Evolutionary conservation across 257 asterid genomes (phyloP).

Genomic region (Osmanthus fragrans): DNA sequence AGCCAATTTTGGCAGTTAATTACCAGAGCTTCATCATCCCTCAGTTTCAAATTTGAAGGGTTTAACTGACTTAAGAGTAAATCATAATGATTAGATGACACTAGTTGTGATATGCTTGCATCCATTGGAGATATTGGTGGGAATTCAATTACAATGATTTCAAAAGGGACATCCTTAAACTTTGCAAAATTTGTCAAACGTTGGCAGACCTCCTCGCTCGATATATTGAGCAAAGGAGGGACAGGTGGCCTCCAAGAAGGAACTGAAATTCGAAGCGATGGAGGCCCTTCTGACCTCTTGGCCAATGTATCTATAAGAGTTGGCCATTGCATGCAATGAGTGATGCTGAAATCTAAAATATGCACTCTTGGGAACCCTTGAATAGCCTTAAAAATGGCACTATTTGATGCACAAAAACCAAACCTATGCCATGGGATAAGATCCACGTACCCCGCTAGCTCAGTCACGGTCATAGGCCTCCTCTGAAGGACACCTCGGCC

Average conservation of each 20-base stretch:
- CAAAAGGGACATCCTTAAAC: slow-evolving; percentile 58
- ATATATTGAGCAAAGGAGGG: slow-evolving; percentile 62
- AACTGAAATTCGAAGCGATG: slow-evolving; percentile 45
- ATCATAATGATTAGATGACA: slow-evolving; percentile 23
- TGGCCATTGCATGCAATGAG: slow-evolving; percentile 89
- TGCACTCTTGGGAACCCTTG: slow-evolving; percentile 48
- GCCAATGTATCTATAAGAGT: slow-evolving; percentile 65
- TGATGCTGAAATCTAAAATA: slow-evolving; percentile 65
- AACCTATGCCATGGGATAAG: slow-evolving; percentile 81
- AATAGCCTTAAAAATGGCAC: slow-evolving; percentile 48
- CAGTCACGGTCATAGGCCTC: slow-evolving; percentile 63
- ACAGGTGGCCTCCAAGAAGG: slow-evolving; percentile 57
- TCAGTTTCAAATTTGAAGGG: slow-evolving; percentile 33
- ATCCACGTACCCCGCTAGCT: slow-evolving; percentile 78
- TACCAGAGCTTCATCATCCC: slow-evolving; percentile 55
- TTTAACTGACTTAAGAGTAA: slow-evolving; percentile 36
- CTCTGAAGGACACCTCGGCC: slow-evolving; percentile 24
- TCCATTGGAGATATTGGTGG: neutral
- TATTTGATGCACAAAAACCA: slow-evolving; percentile 71
- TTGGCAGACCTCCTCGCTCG: slow-evolving; percentile 56
- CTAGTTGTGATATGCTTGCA: neutral
- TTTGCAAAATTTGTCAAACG: slow-evolving; percentile 66
- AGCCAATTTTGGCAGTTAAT: slow-evolving; percentile 78
- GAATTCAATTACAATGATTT: slow-evolving; percentile 50
- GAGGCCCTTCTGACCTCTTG: slow-evolving; percentile 48